phyloP scores from a whole-genome alignment of 805 yeast genomes.

The Lipomyces orientalis region DNA sequence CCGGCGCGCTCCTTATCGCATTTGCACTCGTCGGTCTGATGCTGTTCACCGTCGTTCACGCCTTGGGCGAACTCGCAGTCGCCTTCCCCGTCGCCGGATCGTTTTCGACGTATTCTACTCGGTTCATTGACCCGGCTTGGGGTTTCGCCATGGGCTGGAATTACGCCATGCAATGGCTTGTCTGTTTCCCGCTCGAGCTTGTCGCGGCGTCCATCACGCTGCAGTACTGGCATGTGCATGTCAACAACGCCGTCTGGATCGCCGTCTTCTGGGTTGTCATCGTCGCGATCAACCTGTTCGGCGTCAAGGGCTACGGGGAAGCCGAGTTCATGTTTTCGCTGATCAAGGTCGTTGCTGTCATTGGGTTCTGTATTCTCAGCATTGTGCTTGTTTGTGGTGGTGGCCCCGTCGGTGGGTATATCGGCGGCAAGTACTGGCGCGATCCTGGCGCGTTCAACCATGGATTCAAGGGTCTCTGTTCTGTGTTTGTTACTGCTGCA shows the following conservation, averaged over 20 bases:
- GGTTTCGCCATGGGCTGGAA: slow-evolving; percentile 79
- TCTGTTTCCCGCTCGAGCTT: slow-evolving; percentile 68
- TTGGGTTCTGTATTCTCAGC: slow-evolving; percentile 66
- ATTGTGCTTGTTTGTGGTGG: slow-evolving; percentile 61
- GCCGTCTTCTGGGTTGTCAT: slow-evolving; percentile 60
- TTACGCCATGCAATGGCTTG: slow-evolving; percentile 68
- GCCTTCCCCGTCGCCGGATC: slow-evolving; percentile 69
- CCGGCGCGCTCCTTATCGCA: slow-evolving; percentile 58
- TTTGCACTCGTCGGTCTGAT: slow-evolving; percentile 57
- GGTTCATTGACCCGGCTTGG: slow-evolving; percentile 70
- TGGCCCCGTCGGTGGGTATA: slow-evolving; percentile 63
- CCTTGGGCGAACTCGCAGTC: slow-evolving; percentile 68
- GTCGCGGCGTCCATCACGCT: slow-evolving; percentile 66
- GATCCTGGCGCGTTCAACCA: slow-evolving; percentile 65
- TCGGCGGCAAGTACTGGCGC: slow-evolving; percentile 65
- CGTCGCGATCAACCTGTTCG: slow-evolving; percentile 56
- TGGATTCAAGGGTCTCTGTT: slow-evolving; percentile 71
- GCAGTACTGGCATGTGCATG: slow-evolving; percentile 55
- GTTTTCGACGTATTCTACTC: slow-evolving; percentile 62
- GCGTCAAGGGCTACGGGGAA: slow-evolving; percentile 68
- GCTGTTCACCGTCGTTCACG: slow-evolving; percentile 59
- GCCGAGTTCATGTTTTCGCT: slow-evolving; percentile 67
- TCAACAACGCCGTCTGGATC: slow-evolving; percentile 64
- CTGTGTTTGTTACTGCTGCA: slow-evolving; percentile 76
- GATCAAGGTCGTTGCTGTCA: slow-evolving; percentile 62